Base-by-base conservation (phyloP, 2,329 filamentous ascomycete genomes). In the Fusarium sp. region DNA sequence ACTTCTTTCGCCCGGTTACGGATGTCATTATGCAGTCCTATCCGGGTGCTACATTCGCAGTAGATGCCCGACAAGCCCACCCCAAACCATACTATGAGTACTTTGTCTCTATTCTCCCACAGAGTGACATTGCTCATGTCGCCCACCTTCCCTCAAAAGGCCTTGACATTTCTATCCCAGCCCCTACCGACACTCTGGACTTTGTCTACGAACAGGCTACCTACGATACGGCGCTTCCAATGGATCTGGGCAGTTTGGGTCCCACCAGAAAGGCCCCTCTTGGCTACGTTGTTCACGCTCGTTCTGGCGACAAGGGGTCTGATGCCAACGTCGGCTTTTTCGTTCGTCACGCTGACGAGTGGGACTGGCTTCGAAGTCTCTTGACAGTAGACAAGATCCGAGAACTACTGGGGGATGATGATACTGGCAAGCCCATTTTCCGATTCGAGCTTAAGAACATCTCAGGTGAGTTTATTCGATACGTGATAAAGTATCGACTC, bases 311-410 rank as follows among this genome's bases (percentile, higher is more conserved):
- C 65, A 86, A 86, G 70, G 82, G 81, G 0, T 80, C 81, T 0
- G 81, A 86, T 70, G 79, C 79, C 31, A 86, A 86, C 68, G 78
- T 85, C 16, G 85, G 84, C 4, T 81, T 86, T 66, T 88, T 85
- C 75, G 83, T 85, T 11, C 80, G 83, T 25, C 74, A 82, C 59
- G 78, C 79, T 2, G 83, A 86, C 59, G 85, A 86, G 73, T 87
- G 82, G 77, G 80, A 84, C 14, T 86, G 85, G 85, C 74, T 86
- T 13, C 80, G 84, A 22, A 79, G 74, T 6, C 57, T 86, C n/a
- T 79, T 88, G 71, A 86, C 82, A 0, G 77, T 78, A 6, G 73
- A 77, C 2, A 83, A 80, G 29, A 73, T 88, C 62, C 75, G 81
- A 16, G 77, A 77, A 56, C 73, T 85, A 9, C 76, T 84, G 10